Evolutionary conservation across 306 rosid genomes (phyloP).

Genomic region (Cajanus cajan): DNA sequence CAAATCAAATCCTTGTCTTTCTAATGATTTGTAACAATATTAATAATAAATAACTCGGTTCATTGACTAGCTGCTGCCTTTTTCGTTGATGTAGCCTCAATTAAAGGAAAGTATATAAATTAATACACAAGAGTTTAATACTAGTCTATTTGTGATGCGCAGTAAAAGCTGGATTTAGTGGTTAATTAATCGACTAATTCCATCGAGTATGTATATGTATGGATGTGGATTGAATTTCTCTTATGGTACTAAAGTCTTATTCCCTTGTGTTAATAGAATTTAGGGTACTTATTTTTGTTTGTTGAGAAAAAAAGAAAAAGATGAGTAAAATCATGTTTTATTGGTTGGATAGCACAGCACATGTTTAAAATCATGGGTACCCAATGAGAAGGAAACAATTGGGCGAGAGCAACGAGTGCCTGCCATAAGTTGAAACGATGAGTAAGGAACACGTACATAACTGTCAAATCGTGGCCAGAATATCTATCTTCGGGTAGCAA

Average conservation of each 20-base stretch:
- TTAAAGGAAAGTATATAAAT: neutral
- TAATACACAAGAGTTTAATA: neutral
- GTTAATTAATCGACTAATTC: too few species aligned
- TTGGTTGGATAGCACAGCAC: too few species aligned
- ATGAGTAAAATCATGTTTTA: too few species aligned
- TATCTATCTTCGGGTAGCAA: conserved; percentile 14
- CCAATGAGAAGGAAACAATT: conserved; percentile 35
- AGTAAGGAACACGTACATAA: conserved; percentile 26
- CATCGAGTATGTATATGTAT: too few species aligned
- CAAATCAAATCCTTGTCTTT: neutral
- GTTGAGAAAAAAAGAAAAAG: too few species aligned
- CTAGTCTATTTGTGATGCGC: too few species aligned
- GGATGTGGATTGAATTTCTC: too few species aligned
- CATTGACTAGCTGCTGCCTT: neutral
- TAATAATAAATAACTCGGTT: neutral
- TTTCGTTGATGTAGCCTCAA: conserved; percentile 25
- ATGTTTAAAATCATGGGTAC: neutral
- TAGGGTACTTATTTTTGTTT: too few species aligned
- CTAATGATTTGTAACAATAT: neutral
- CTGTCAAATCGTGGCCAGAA: conserved; percentile 42
- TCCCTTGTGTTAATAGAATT: too few species aligned
- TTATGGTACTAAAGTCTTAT: too few species aligned
- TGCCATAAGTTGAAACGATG: conserved; percentile 11
- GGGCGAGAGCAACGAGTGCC: conserved; percentile 21
- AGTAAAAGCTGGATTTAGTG: too few species aligned